Evolutionary conservation across 2,329 filamentous ascomycete species (phyloP), one percentile per base, ranked within the genome.

Genomic region (Talaromyces sp.): DNA sequence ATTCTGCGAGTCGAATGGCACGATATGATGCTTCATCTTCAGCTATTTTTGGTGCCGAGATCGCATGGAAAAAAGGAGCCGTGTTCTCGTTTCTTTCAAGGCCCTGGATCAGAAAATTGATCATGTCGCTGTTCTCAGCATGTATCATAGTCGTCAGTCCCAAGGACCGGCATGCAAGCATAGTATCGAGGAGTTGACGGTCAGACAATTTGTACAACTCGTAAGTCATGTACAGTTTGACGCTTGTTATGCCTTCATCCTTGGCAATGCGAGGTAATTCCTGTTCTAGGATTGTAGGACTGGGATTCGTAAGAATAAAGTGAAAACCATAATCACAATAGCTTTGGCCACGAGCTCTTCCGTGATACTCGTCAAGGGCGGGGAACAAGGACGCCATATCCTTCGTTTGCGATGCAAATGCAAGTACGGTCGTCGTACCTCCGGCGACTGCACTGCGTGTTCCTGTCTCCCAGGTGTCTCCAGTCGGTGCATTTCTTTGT

Each of bases 261-360:
- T 68, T 68, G n/a, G 77, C 73, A 61, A 81, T 62, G 3, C 70
- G 61, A 0, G 78, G 77, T 11, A 82, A 69, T 67, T 82, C 80
- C 8, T 79, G 68, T 5, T 71, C 66, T 1, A 82, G 67, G 27
- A 80, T 77, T 71, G 6, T 58, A 3, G 50, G 17, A 47, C n/a
- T 63, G 61, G 74, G 73, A 15, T 72, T 73, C 8, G 75, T 70
- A 33, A 82, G 70, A 66, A 83, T 81, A 63, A 82, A 73, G 66
- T 82, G 81, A 68, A 81, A 82, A 2, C 82, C 81, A 70, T 87
- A 87, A 73, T 87, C 85, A 68, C 82, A 83, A 70, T 85, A 86
- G 64, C 77, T 80, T 49, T 82, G 80, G 15, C 74, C 78, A 1
- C 65, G 68, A 0, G 85, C 80, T 19, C 79, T 76, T 4, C 71